Percentiles rank a stretch among this genome's conserved stretches.
Conservation (phyloP, 345 rosid genomes). For the Boechera retrofracta region DNA sequence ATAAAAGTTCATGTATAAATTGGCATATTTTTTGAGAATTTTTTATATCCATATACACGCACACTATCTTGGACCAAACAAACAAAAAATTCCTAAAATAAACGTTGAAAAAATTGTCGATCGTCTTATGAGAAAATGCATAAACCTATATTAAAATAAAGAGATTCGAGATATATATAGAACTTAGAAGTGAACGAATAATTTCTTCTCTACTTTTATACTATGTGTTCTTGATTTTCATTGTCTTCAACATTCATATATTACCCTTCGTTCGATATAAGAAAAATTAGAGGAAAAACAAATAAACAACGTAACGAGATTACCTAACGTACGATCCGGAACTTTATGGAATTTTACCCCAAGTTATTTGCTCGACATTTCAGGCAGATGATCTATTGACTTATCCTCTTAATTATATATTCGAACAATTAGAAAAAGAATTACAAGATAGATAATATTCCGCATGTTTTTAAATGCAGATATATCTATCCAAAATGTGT, state of each 20-base stretch:
- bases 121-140: neutral
- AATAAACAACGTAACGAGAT: neutral
- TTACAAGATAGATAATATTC: neutral
- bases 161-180: neutral
- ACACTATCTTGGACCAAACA: neutral
- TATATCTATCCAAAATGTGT: conserved; percentile 27
- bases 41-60: no score
- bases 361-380: conserved; percentile 14
- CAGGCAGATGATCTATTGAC: conserved; percentile 25
- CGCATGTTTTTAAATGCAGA: conserved; percentile 2
- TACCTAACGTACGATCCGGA: neutral
- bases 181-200: neutral
- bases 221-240: neutral
- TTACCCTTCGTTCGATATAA: neutral
- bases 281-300: neutral
- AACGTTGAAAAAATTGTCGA: neutral
- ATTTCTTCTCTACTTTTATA: neutral
- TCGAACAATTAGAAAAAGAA: neutral
- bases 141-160: neutral
- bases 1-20: no score
- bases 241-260: neutral
- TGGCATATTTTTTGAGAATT: no score
- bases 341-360: neutral
- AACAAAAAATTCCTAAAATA: neutral
- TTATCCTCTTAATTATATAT: conserved; percentile 9